A percentile compares a stretch with the other conserved stretches of the same genome.
Conservation (phyloP, 2,329 filamentous ascomycete species). For the Zasmidium cellare region DNA sequence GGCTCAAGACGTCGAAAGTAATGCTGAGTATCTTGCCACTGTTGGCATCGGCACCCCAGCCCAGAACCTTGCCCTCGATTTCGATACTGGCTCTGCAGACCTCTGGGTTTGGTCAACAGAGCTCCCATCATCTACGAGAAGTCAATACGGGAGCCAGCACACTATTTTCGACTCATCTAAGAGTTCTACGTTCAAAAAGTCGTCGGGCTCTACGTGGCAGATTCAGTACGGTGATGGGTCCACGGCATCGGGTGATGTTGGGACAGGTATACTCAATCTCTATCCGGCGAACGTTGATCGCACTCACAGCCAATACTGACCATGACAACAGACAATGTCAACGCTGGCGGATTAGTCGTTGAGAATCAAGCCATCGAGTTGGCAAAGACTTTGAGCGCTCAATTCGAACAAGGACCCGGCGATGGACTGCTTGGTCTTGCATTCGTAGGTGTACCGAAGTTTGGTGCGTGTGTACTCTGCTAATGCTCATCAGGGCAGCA, state of each 20-base stretch:
- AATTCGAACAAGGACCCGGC: conserved; percentile 58
- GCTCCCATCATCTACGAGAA: conserved; percentile 13
- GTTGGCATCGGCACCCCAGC: conserved; percentile 64
- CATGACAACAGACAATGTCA: conserved; percentile 52
- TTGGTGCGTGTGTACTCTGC: conserved; percentile 58
- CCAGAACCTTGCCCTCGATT: conserved; percentile 55
- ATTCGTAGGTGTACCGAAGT: conserved; percentile 52
- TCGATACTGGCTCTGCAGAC: conserved; percentile 71
- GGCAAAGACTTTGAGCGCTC: conserved; percentile 58
- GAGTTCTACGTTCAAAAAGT: conserved; percentile 60
- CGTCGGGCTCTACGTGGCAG: conserved; percentile 58
- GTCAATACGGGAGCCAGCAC: conserved; percentile 37
- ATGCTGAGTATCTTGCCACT: conserved; percentile 63
- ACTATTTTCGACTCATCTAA: conserved; percentile 60
- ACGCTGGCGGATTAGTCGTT: conserved; percentile 61
- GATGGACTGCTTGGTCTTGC: conserved; percentile 69
- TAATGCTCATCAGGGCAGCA: conserved; percentile 53
- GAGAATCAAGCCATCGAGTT: conserved; percentile 66
- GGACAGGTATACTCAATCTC: conserved; percentile 38
- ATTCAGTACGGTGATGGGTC: conserved; percentile 69
- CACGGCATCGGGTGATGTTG: conserved; percentile 63
- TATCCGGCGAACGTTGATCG: neutral
- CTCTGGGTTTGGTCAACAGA: conserved; percentile 52
- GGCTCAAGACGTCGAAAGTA: conserved; percentile 65
- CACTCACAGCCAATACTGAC: no score